A percentile compares a stretch with the other conserved stretches of the same genome.
Evolutionary conservation across 2,329 filamentous ascomycete species (phyloP).

Genomic region (Nothophaeocryptopus gaeumannii): DNA sequence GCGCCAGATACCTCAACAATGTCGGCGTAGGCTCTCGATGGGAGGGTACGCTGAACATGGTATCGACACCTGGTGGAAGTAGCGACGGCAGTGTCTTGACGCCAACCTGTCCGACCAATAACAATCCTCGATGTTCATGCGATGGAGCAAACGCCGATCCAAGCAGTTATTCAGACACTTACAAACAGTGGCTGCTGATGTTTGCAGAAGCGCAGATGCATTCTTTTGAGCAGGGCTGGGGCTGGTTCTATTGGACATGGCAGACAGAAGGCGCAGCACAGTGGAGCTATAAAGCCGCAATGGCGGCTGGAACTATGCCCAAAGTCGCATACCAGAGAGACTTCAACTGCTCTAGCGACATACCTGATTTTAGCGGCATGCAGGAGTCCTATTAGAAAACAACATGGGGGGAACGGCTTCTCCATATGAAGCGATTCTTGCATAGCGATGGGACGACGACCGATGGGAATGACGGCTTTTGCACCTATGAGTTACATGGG

Average conservation of each 20-base stretch:
- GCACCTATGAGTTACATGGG: too few relatives aligned
- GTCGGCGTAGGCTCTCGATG: slow-evolving; percentile 85
- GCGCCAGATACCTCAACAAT: slow-evolving; percentile 81
- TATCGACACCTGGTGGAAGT: slow-evolving; percentile 50
- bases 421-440: too few relatives aligned
- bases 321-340: slow-evolving; percentile 42
- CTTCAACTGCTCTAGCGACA: slow-evolving; percentile 41
- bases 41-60: slow-evolving; percentile 77
- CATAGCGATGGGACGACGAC: too few relatives aligned
- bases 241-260: slow-evolving; percentile 99
- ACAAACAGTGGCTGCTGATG: slow-evolving; percentile 81
- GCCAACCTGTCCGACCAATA: slow-evolving; percentile 68
- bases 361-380: slow-evolving; percentile 45
- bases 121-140: slow-evolving; percentile 68
- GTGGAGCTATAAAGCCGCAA: slow-evolving; percentile 87
- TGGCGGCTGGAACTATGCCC: slow-evolving; percentile 76
- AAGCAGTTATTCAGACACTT: slow-evolving; percentile 63
- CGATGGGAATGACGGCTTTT: too few relatives aligned
- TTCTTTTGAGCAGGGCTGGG: slow-evolving; percentile 87
- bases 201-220: slow-evolving; percentile 97
- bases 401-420: not conserved
- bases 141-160: slow-evolving; percentile 71
- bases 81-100: slow-evolving; percentile 59
- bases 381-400: slow-evolving; percentile 43
- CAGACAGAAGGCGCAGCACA: slow-evolving; percentile 80